These are phyloP conservation scores for Herpetomonas tarakana DNA, from an alignment of 208 protist species.

Conservation along the genomic window DNA sequence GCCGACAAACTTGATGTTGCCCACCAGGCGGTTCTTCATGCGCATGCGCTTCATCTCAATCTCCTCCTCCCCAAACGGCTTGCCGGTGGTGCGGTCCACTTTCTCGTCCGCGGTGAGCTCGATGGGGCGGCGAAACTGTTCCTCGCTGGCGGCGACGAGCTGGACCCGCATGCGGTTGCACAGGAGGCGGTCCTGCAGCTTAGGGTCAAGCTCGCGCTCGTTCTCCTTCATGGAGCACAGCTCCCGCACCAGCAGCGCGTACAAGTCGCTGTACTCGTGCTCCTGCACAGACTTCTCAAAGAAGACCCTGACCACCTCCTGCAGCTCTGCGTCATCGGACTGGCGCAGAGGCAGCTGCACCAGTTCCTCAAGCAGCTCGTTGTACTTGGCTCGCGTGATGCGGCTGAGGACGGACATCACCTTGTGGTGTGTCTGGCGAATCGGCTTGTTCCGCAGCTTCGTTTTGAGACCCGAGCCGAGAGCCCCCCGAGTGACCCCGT, in stretches of 20 bases:
- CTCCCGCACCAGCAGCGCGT: conserved; percentile 66
- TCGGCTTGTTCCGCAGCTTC: conserved; percentile 45
- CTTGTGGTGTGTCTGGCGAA: conserved; percentile 79
- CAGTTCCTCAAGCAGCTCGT: conserved; percentile 66
- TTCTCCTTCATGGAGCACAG: conserved; percentile 59
- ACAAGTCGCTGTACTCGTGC: conserved; percentile 73
- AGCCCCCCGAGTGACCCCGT: conserved; percentile 53
- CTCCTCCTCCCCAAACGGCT: conserved; percentile 59
- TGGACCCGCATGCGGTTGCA: conserved; percentile 56
- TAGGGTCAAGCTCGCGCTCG: conserved; percentile 43
- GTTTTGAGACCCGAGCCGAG: conserved; percentile 52
- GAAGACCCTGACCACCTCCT: conserved; percentile 78
- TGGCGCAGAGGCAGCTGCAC: conserved; percentile 74
- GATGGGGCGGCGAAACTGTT: conserved; percentile 65
- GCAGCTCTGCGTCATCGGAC: conserved; percentile 70
- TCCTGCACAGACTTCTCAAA: conserved; percentile 88
- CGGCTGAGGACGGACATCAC: conserved; percentile 86
- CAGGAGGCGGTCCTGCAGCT: conserved; percentile 54
- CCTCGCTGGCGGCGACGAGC: conserved; percentile 59
- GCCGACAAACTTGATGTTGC: conserved; percentile 84
- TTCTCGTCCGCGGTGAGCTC: conserved; percentile 66
- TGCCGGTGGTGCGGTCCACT: conserved; percentile 66
- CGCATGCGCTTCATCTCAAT: conserved; percentile 59
- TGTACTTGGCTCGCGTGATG: conserved; percentile 81
- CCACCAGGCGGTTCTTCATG: conserved; percentile 73